Percentiles rank a stretch among this genome's conserved stretches.
phyloP scores from a whole-genome alignment of 1,284 basidiomycete species.

The Grifola frondosa region DNA sequence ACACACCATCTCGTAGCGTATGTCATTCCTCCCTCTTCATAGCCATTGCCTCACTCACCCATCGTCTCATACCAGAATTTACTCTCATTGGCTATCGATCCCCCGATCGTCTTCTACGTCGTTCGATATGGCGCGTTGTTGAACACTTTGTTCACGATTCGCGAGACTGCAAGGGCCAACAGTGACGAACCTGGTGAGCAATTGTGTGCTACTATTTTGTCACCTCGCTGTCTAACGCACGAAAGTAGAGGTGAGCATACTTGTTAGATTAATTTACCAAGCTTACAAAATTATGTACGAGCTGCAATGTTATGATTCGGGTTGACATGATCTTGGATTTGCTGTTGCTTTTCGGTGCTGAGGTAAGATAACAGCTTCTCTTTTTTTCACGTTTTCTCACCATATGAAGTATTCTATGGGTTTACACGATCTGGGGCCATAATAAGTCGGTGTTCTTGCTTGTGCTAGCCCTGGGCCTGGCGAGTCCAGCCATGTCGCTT shows the following conservation, averaged over 20 bases:
- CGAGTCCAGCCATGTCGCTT: conserved; percentile 4
- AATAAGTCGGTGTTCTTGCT: not conserved
- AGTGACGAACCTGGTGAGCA: no score
- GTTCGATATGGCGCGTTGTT: conserved; percentile 12
- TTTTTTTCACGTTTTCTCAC: not conserved
- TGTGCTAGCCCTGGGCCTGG: conserved; percentile 1
- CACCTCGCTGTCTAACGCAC: not conserved
- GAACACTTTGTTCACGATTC: conserved; percentile 6
- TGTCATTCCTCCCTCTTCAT: no score
- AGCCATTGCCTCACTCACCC: no score
- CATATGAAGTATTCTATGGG: conserved; percentile 11
- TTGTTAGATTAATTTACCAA: not conserved
- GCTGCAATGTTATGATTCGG: conserved; percentile 5
- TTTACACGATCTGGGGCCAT: conserved; percentile 6
- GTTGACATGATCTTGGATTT: conserved; percentile 5
- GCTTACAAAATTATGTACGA: no score
- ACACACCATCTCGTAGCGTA: no score
- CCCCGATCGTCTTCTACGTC: conserved; percentile 9
- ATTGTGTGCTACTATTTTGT: no score
- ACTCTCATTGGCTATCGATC: not conserved
- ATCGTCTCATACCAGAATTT: no score
- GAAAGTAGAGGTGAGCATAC: not conserved
- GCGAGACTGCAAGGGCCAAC: not conserved
- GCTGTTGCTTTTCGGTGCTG: conserved; percentile 3
- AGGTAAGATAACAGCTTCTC: not conserved